A percentile compares a stretch with the other conserved stretches of the same genome.
Evolutionary conservation across 805 yeast genomes (phyloP).

Genomic region (Lachancea fermentati): DNA sequence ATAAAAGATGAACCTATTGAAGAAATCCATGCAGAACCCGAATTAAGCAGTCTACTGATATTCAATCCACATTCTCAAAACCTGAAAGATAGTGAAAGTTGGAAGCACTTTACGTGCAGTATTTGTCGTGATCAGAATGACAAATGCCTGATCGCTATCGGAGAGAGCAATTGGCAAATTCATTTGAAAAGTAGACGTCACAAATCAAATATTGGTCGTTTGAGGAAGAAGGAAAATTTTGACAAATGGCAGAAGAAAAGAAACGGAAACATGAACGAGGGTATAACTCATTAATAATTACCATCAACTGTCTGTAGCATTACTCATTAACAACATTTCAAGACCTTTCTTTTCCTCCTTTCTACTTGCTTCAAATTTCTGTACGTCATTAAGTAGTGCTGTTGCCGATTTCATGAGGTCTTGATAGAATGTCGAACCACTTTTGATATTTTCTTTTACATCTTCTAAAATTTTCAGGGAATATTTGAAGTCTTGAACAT

Average conservation of each 20-base stretch:
- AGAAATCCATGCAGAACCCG: constrained; percentile 36
- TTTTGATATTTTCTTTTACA: constrained; percentile 52
- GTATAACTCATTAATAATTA: background rate
- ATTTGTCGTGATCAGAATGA: constrained; percentile 55
- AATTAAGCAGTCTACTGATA: constrained; percentile 27
- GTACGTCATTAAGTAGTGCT: constrained; percentile 43
- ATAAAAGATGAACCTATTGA: constrained; percentile 18
- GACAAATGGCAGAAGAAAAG: constrained; percentile 37
- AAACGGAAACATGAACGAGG: background rate
- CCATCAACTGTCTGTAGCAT: too few relatives aligned
- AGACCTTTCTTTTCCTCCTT: constrained; percentile 45
- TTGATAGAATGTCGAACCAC: constrained; percentile 67
- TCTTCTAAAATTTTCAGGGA: constrained; percentile 41
- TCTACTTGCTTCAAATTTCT: constrained; percentile 45
- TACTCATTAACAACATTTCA: constrained; percentile 29
- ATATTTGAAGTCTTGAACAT: constrained; percentile 23
- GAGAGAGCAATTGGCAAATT: constrained; percentile 61
- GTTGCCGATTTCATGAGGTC: constrained; percentile 48
- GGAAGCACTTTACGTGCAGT: constrained; percentile 69
- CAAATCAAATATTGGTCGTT: constrained; percentile 42
- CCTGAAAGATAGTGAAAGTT: constrained; percentile 26
- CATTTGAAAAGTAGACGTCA: constrained; percentile 72
- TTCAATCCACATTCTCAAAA: constrained; percentile 5
- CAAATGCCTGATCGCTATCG: constrained; percentile 59
- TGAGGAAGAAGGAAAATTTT: constrained; percentile 47